Percentiles rank a stretch among this genome's conserved stretches.
These are phyloP conservation scores for Candida jianshihensis DNA, from an alignment of 805 yeast genomes.

Conservation along the genomic window DNA sequence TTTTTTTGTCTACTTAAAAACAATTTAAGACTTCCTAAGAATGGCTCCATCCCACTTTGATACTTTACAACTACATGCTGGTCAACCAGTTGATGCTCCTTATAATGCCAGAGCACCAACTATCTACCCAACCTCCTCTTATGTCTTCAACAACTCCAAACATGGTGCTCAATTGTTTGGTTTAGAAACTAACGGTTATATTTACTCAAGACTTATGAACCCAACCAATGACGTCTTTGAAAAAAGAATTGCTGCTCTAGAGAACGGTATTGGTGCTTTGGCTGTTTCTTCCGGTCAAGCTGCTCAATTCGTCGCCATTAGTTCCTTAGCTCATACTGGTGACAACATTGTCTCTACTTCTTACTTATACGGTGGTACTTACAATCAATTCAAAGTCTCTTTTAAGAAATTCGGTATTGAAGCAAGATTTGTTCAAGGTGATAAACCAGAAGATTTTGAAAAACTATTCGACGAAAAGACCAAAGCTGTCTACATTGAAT, in stretches of 20 bases:
- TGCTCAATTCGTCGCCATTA: constrained; percentile 81
- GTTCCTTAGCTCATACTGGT: constrained; percentile 80
- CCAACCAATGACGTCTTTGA: constrained; percentile 93
- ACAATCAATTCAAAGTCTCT: constrained; percentile 89
- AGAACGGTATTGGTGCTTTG: constrained; percentile 85
- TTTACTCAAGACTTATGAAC: constrained; percentile 85
- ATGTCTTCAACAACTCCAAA: constrained; percentile 77
- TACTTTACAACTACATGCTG: constrained; percentile 92
- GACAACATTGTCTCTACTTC: constrained; percentile 87
- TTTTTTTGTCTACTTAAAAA: too few species aligned
- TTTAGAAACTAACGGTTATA: constrained; percentile 74
- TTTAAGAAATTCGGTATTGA: constrained; percentile 86
- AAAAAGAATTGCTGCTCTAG: constrained; percentile 86
- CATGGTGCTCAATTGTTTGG: constrained; percentile 92
- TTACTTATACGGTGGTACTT: constrained; percentile 91
- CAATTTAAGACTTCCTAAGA: too few species aligned
- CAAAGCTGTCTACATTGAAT: constrained; percentile 82
- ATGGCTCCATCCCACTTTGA: constrained; percentile 66
- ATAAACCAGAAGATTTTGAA: constrained; percentile 63
- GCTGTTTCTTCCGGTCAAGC: constrained; percentile 96
- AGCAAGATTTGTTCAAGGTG: constrained; percentile 80
- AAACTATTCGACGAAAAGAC: constrained; percentile 75
- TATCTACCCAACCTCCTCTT: constrained; percentile 87
- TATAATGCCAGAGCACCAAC: constrained; percentile 79
- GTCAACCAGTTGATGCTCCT: constrained; percentile 64